Conservation (phyloP, 139 green algal species). For the Chlorella ohadii region DNA sequence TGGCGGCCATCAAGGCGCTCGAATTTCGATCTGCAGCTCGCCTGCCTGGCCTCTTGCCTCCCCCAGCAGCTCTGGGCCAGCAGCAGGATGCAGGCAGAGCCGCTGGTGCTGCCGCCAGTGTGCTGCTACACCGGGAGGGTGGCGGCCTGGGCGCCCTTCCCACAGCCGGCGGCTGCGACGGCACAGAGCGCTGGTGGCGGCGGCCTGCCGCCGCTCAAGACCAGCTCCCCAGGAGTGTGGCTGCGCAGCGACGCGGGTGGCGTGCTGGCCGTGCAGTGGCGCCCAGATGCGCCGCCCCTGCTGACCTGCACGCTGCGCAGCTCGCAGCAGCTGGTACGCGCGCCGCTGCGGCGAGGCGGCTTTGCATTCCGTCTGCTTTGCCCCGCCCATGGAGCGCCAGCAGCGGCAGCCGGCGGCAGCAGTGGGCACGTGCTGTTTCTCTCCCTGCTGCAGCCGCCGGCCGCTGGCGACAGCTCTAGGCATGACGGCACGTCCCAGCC, state of each 20-base stretch:
- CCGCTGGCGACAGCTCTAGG: not conserved
- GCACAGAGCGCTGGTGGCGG: not conserved
- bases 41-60: no score
- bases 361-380: constrained; percentile 17
- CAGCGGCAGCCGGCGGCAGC: not conserved
- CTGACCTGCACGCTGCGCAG: constrained; percentile 19
- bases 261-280: constrained; percentile 16
- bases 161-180: not conserved
- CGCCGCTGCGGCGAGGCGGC: not conserved
- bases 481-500: not conserved
- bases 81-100: not conserved
- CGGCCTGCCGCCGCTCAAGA: constrained; percentile 28
- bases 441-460: not conserved
- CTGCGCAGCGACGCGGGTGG: not conserved
- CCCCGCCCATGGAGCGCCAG: not conserved
- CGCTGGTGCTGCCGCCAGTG: not conserved
- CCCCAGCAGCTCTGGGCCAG: no score
- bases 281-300: not conserved
- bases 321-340: not conserved
- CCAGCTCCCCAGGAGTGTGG: constrained; percentile 6
- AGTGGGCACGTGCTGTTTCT: constrained; percentile 10
- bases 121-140: constrained; percentile 2
- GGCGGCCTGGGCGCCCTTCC: constrained; percentile 26
- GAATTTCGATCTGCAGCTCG: no score
- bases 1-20: no score